Evolutionary conservation across 106 monocot species (phyloP), one percentile per base, ranked within the genome.

Genomic region (Agapanthus africanus): DNA sequence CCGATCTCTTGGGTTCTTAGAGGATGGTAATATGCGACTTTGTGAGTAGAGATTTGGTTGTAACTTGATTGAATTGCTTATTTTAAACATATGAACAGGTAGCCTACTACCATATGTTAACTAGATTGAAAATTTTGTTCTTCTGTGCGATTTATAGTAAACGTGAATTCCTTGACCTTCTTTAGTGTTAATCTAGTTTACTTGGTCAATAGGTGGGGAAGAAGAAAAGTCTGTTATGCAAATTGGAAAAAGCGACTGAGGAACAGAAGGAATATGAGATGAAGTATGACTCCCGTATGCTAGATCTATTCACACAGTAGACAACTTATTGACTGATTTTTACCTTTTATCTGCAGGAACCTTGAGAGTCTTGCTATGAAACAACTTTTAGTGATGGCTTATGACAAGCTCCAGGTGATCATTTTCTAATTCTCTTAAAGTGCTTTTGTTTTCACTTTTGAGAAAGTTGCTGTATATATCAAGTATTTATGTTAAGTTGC

Each of bases 351-450:
- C 46, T 79, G 36, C 81, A 97, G 97, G 84, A 82, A 81, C 19
- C 63, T 92, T 42, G 92, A 97, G 76, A 77, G 80, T 68, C 57
- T 84, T 80, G 92, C 97, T 21, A 82, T 92, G 86, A 56, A 92
- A 77, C 87, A 81, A 63, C 84, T 92, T 79, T 80, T 92, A 44
- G 92, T 82, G 71, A 77, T 73, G 59, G 91, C 97, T 69, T 81
- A 84, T 71, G 81, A 74, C 60, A 89, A 79, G 27, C 67, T 84
- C 35, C 40, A 65, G 97, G 97, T 97, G n/a, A 71, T 67, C 46
- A 56, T 46, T 46, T 38, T 32, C 38, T 44, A 63, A 60, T n/a
- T 50, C 28, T 23, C 35, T 2, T 61, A 4, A 19, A 63, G 37
- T 63, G 63, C 63, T 22, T 63, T 37, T 7, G 21, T 36, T 37